These are phyloP conservation scores for Yamadazyma scolyti DNA, from an alignment of 805 yeast species.

Conservation along the genomic window DNA sequence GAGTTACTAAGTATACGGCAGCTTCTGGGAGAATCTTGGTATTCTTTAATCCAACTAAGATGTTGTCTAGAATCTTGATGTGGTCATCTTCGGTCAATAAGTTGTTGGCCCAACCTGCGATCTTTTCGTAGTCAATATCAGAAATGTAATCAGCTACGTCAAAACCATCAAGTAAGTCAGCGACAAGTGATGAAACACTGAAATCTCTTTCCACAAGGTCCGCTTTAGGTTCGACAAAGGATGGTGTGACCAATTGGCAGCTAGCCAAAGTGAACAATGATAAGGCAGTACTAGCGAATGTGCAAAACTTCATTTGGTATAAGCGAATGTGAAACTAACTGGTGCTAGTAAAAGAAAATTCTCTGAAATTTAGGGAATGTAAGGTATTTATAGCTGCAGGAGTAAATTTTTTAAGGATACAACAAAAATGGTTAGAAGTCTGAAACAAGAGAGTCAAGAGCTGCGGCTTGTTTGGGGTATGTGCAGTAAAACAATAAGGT, in stretches of 20 bases:
- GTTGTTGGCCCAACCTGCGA: constrained; percentile 26
- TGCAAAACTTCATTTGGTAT: constrained; percentile 12
- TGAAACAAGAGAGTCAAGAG: too few species aligned
- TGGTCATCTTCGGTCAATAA: constrained; percentile 18
- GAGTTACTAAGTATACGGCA: constrained; percentile 18
- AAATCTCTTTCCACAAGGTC: constrained; percentile 15
- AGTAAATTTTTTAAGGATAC: too few species aligned
- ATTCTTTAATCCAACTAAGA: constrained; percentile 19
- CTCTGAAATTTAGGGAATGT: too few species aligned
- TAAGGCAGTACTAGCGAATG: constrained; percentile 12
- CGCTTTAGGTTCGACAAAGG: constrained; percentile 6
- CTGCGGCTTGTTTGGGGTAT: too few species aligned
- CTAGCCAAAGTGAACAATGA: constrained; percentile 9
- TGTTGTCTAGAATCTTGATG: constrained; percentile 19
- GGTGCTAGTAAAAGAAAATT: too few species aligned
- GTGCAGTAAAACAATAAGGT: too few species aligned
- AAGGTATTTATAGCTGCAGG: too few species aligned
- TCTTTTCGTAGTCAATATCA: constrained; percentile 15
- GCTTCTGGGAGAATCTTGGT: constrained; percentile 21
- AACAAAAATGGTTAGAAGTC: too few species aligned
- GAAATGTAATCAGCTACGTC: constrained; percentile 15
- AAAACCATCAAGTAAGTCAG: constrained; percentile 15
- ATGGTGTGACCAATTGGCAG: constrained; percentile 7
- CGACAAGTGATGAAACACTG: constrained; percentile 9
- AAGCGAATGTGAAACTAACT: too few species aligned